These are phyloP conservation scores for Echinochloa phyllopogon DNA, from an alignment of 176 grass and related monocot species.

Conservation along the genomic window DNA sequence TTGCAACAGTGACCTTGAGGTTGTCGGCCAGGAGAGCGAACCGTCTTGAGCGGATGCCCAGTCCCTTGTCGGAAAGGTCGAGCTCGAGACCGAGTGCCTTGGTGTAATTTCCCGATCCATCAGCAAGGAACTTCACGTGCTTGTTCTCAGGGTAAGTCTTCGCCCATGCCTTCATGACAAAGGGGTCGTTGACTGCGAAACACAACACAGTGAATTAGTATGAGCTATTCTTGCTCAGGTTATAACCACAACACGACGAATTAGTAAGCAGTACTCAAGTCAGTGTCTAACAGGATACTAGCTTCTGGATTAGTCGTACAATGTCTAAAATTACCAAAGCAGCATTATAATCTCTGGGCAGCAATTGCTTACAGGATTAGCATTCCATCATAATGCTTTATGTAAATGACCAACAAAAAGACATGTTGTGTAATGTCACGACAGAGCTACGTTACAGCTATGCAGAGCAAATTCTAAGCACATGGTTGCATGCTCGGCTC, in stretches of 20 bases:
- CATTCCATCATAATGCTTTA: slow-evolving; percentile 12
- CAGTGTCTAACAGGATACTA: not conserved
- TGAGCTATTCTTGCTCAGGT: not conserved
- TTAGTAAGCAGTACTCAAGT: not conserved
- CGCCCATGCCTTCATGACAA: slow-evolving; percentile 97
- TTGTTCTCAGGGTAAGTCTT: slow-evolving; percentile 95
- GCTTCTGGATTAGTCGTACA: not conserved
- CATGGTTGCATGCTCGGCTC: not conserved
- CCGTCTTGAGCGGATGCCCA: slow-evolving; percentile 75
- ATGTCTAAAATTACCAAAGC: not conserved
- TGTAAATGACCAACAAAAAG: not conserved
- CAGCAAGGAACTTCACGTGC: slow-evolving; percentile 93
- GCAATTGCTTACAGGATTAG: not conserved
- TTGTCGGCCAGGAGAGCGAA: slow-evolving; percentile 82
- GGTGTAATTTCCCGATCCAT: slow-evolving; percentile 80
- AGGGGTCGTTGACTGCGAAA: slow-evolving; percentile 79
- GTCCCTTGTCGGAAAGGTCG: slow-evolving; percentile 84
- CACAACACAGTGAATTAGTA: not conserved
- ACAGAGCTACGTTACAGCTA: not conserved
- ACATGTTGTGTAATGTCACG: not conserved
- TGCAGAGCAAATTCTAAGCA: not conserved
- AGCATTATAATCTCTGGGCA: not conserved
- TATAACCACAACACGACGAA: not conserved
- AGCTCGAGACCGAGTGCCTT: slow-evolving; percentile 84
- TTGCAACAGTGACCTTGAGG: slow-evolving; percentile 78